phyloP scores from a whole-genome alignment of 2,329 filamentous ascomycete genomes.

The Triangularia verruculosa region DNA sequence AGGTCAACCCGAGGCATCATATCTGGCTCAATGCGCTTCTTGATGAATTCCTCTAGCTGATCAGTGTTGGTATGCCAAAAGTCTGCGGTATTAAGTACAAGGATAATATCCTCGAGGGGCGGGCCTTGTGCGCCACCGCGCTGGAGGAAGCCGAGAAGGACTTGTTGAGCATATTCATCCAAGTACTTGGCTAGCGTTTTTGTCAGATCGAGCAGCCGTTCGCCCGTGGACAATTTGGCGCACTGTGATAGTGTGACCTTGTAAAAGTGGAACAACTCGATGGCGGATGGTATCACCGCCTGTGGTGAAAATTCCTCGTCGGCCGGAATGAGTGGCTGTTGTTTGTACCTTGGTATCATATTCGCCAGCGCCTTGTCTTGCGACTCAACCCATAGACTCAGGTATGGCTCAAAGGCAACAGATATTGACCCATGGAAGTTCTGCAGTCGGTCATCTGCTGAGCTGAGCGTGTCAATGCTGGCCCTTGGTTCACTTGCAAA shows the following conservation, averaged over 20 bases:
- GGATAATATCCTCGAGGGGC: slow-evolving; percentile 69
- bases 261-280: slow-evolving; percentile 97
- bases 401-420: slow-evolving; percentile 93
- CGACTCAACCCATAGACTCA: slow-evolving; percentile 95
- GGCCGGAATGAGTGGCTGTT: slow-evolving; percentile 71
- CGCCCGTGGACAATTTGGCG: slow-evolving; percentile 91
- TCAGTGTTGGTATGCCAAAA: slow-evolving; percentile 94
- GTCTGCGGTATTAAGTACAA: slow-evolving; percentile 93
- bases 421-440: slow-evolving; percentile 90
- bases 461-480: slow-evolving; percentile 87
- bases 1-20: slow-evolving; percentile 76
- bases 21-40: slow-evolving; percentile 79
- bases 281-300: slow-evolving; percentile 87
- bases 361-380: slow-evolving; percentile 83
- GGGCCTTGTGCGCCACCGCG: slow-evolving; percentile 51
- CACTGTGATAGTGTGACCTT: slow-evolving; percentile 90
- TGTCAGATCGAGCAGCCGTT: slow-evolving; percentile 78
- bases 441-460: slow-evolving; percentile 69
- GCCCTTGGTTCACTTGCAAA: slow-evolving; percentile 72
- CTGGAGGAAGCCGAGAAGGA: slow-evolving; percentile 70
- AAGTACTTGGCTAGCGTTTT: slow-evolving; percentile 87
- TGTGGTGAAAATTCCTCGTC: slow-evolving; percentile 93
- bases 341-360: slow-evolving; percentile 84
- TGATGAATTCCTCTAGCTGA: slow-evolving; percentile 92
- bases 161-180: slow-evolving; percentile 92